Percentiles rank a stretch among this genome's conserved stretches.
Evolutionary conservation across 805 yeast genomes (phyloP).

Genomic region (Jamesozyma hellenica): DNA sequence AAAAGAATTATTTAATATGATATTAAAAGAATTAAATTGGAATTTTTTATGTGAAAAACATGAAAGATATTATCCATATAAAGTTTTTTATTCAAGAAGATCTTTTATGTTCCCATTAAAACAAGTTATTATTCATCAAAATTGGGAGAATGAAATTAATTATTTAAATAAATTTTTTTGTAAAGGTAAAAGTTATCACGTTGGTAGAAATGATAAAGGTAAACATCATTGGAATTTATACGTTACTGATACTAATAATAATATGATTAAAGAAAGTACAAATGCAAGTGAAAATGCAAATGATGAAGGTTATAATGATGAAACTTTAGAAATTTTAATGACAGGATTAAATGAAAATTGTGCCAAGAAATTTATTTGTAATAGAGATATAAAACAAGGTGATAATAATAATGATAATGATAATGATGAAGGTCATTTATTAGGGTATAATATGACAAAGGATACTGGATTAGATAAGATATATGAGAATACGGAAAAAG

Average conservation of each 20-base stretch:
- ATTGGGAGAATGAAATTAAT: slow-evolving; percentile 74
- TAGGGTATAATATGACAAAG: slow-evolving; percentile 62
- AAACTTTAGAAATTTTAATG: slow-evolving; percentile 85
- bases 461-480: slow-evolving; percentile 53
- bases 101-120: slow-evolving; percentile 85
- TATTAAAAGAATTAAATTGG: slow-evolving; percentile 36
- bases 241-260: slow-evolving; percentile 40
- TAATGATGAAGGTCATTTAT: slow-evolving; percentile 55
- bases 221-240: slow-evolving; percentile 93
- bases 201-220: slow-evolving; percentile 60
- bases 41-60: slow-evolving; percentile 18
- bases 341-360: slow-evolving; percentile 57
- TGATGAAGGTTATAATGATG: slow-evolving; percentile 34
- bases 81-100: slow-evolving; percentile 83
- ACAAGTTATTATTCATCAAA: slow-evolving; percentile 70
- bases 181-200: slow-evolving; percentile 56
- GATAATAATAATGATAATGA: slow-evolving; percentile 6
- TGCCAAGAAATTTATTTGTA: slow-evolving; percentile 50
- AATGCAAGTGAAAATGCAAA: slow-evolving; percentile 4
- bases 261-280: background rate
- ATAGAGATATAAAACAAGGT: slow-evolving; percentile 27
- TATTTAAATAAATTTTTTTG: slow-evolving; percentile 57
- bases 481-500: slow-evolving; percentile 28
- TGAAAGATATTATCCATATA: slow-evolving; percentile 36
- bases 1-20: slow-evolving; percentile 48